These are phyloP conservation scores for Amauroascus niger DNA, from an alignment of 2,329 filamentous ascomycete species.

Conservation along the genomic window DNA sequence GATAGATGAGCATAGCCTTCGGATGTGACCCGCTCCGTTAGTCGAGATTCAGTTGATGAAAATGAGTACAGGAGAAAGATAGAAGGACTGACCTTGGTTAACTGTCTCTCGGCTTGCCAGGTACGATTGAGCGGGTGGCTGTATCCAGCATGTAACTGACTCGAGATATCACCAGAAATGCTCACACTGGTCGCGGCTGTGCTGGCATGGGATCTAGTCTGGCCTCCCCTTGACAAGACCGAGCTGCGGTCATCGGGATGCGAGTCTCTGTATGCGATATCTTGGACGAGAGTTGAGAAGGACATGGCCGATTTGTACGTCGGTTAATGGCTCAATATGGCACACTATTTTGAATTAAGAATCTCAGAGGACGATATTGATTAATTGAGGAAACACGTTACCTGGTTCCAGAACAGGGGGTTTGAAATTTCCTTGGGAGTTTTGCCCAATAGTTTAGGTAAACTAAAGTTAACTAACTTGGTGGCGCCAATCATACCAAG, in stretches of 20 bases:
- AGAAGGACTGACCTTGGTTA: slow-evolving; percentile 59
- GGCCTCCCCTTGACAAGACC: slow-evolving; percentile 30
- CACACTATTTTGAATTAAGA: background rate
- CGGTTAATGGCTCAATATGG: background rate
- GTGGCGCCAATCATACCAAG: background rate
- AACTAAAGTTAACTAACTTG: too few relatives aligned
- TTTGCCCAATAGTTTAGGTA: too few relatives aligned
- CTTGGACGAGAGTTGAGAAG: slow-evolving; percentile 43
- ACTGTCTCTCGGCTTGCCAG: slow-evolving; percentile 75
- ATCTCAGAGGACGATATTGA: too few relatives aligned
- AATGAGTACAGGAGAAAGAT: background rate
- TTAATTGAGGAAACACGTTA: too few relatives aligned
- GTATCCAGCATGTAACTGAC: slow-evolving; percentile 74
- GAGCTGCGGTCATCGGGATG: slow-evolving; percentile 36
- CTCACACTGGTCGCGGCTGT: slow-evolving; percentile 43
- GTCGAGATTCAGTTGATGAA: background rate
- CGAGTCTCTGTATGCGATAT: slow-evolving; percentile 39
- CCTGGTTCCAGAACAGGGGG: background rate
- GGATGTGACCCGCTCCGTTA: slow-evolving; percentile 1
- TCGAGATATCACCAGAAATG: slow-evolving; percentile 59
- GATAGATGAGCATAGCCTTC: slow-evolving; percentile 96
- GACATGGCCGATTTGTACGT: slow-evolving; percentile 31
- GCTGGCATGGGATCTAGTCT: slow-evolving; percentile 33
- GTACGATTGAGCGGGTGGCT: slow-evolving; percentile 67
- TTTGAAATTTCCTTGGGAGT: background rate